Evolutionary conservation across 768 basidiomycete genomes (phyloP), one percentile per base, ranked within the genome.

Genomic region (Hirschioporus abietinus): DNA sequence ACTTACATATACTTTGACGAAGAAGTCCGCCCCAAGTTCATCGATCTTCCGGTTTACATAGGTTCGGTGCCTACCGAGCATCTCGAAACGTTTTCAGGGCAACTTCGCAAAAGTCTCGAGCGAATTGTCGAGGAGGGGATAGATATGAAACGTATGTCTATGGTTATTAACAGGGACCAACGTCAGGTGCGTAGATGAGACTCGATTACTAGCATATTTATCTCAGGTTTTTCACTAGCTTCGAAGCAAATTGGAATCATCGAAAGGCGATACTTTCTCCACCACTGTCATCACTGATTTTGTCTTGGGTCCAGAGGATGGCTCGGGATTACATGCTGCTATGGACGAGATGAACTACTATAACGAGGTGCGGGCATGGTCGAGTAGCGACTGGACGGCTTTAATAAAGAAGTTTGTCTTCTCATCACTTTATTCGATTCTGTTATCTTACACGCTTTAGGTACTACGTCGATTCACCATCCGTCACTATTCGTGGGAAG

Each of bases 111-210:
- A 0, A 91, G 90, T 71, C 80, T 99, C 52, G 74, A 81, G 69
- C 85, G 86, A 58, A 90, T 98, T 64, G 85, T 83, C 8, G 72
- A 82, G 20, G 86, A 90, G 64, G 95, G 92, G 3, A 81, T 99
- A 63, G 93, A 99, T 76, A 95, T 98, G 90, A 82, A 88, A 34
- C 82, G 96, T 10, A 97, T 99, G 90, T 76, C 78, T 18, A 89
- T 92, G 86, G 82, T 97, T 20, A 86, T 99, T 60, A 86, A 88
- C 69, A 82, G 95, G 63, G 94, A 97, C 71, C 91, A 93, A 77
- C 88, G 95, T 65, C 94, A 95, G 82, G 89, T 91, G 68, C 64
- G 76, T 70, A 3, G n/a, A 63, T 18, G 52, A 42, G 35, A 63
- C 20, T 7, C n/a, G 36, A 34, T 30, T 35, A 64, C 36, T 18